A percentile compares a stretch with the other conserved stretches of the same genome.
Conservation (phyloP, 2,329 filamentous ascomycete species). For the Penicillium sp. region DNA sequence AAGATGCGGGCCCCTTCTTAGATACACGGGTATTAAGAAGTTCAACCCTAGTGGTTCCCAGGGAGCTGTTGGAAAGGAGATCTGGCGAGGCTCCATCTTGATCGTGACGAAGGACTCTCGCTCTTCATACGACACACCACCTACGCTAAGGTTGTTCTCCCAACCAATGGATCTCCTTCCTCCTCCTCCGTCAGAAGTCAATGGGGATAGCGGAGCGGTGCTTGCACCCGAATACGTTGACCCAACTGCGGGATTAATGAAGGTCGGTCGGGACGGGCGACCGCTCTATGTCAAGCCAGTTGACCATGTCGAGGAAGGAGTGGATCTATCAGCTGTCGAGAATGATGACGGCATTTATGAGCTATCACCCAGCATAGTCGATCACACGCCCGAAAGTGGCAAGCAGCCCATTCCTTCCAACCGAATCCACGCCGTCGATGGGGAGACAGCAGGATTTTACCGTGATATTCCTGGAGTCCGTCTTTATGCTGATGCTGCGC, state of each 20-base stretch:
- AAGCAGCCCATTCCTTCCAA: slow-evolving; percentile 46
- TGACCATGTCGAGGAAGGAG: slow-evolving; percentile 72
- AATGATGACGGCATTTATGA: slow-evolving; percentile 81
- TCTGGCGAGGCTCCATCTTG: slow-evolving; percentile 92
- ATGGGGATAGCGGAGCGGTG: slow-evolving; percentile 52
- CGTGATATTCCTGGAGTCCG: slow-evolving; percentile 77
- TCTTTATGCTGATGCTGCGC: slow-evolving; percentile 75
- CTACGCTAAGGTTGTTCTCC: slow-evolving; percentile 75
- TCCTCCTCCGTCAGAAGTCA: slow-evolving; percentile 66
- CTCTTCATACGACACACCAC: slow-evolving; percentile 74
- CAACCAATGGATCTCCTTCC: slow-evolving; percentile 79
- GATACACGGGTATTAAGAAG: slow-evolving; percentile 79
- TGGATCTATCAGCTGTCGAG: slow-evolving; percentile 73
- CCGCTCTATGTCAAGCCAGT: slow-evolving; percentile 84
- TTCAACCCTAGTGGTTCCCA: slow-evolving; percentile 32
- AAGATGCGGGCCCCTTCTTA: slow-evolving; percentile 82
- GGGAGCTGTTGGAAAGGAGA: slow-evolving; percentile 57
- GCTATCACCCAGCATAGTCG: slow-evolving; percentile 47
- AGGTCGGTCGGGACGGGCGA: slow-evolving; percentile 76
- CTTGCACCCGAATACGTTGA: slow-evolving; percentile 78
- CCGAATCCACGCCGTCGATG: slow-evolving; percentile 52
- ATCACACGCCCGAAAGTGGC: slow-evolving; percentile 36
- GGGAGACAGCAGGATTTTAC: slow-evolving; percentile 74
- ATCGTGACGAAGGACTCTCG: slow-evolving; percentile 83
- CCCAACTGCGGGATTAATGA: slow-evolving; percentile 79